A percentile compares a stretch with the other conserved stretches of the same genome.
Evolutionary conservation across 2,329 filamentous ascomycete genomes (phyloP).

Genomic region (Fusarium sp.): DNA sequence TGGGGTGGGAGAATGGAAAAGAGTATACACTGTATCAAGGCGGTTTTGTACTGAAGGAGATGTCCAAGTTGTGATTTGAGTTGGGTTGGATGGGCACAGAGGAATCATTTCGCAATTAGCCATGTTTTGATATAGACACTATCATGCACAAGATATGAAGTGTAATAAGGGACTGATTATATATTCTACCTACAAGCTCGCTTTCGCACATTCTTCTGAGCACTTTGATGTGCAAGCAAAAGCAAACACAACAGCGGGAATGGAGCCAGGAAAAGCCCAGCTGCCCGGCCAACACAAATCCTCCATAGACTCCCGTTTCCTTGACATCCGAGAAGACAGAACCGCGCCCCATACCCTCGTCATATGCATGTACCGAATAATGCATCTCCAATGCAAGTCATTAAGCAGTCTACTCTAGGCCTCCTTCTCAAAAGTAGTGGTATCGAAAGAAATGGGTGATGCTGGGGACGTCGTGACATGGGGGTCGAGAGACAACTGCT

Average conservation of each 20-base stretch:
- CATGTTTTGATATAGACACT: background rate
- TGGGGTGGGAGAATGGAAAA: slow-evolving; percentile 78
- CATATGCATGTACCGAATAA: slow-evolving; percentile 17
- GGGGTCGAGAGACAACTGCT: slow-evolving; percentile 20
- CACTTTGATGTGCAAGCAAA: slow-evolving; percentile 8
- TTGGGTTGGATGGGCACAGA: background rate
- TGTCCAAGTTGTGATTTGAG: slow-evolving; percentile 49
- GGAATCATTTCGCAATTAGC: background rate
- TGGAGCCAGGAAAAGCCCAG: slow-evolving; percentile 26
- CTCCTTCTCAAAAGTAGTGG: slow-evolving; percentile 49
- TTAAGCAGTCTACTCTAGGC: slow-evolving; percentile 52
- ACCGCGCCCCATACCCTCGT: slow-evolving; percentile 9
- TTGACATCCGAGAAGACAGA: slow-evolving; percentile 16
- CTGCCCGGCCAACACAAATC: slow-evolving; percentile 13
- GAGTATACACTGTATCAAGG: slow-evolving; percentile 77
- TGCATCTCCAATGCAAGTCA: slow-evolving; percentile 42
- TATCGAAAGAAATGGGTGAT: slow-evolving; percentile 52
- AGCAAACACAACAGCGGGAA: slow-evolving; percentile 24
- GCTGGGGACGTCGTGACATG: slow-evolving; percentile 32
- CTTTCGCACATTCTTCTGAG: slow-evolving; percentile 25
- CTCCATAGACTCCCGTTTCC: slow-evolving; percentile 31
- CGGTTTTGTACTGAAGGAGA: slow-evolving; percentile 63
- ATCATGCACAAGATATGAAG: background rate
- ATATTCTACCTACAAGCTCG: slow-evolving; percentile 45
- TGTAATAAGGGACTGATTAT: slow-evolving; percentile 37